Evolutionary conservation across 2,329 filamentous ascomycete genomes (phyloP).

Genomic region (Colletotrichum lindemuthianum): DNA sequence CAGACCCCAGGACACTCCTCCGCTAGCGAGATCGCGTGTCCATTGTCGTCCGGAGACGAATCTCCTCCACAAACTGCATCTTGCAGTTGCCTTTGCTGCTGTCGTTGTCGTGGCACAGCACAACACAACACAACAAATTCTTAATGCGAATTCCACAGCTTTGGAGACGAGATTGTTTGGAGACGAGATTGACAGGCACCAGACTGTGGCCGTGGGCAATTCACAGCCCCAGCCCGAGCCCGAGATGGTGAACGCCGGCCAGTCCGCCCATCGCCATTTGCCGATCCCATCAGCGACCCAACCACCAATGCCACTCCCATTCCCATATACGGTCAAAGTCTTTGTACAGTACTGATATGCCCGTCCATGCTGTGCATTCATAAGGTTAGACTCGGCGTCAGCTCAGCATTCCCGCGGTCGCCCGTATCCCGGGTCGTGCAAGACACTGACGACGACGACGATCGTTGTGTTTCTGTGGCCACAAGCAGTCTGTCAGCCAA

Average conservation of each 20-base stretch:
- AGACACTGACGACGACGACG: constrained; percentile 31
- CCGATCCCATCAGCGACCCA: constrained; percentile 20
- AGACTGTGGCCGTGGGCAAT: constrained; percentile 14
- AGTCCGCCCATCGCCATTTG: constrained; percentile 20
- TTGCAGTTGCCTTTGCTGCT: neutral
- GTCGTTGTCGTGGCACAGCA: neutral
- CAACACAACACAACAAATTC: too few species aligned
- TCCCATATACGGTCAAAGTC: neutral
- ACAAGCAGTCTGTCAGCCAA: neutral
- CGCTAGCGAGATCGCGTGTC: constrained; percentile 29
- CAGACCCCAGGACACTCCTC: neutral
- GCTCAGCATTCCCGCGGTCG: constrained; percentile 24
- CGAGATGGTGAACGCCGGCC: constrained; percentile 21
- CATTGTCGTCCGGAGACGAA: constrained; percentile 33
- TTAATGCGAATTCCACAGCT: too few species aligned
- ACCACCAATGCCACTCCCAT: too few species aligned
- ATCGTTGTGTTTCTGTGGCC: neutral
- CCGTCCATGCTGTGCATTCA: constrained; percentile 7
- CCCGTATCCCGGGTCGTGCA: constrained; percentile 6
- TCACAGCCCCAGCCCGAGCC: constrained; percentile 15
- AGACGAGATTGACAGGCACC: neutral
- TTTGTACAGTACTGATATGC: constrained; percentile 10
- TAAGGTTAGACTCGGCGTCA: constrained; percentile 7
- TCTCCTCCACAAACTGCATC: constrained; percentile 26
- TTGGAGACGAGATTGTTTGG: neutral